phyloP scores from a whole-genome alignment of 2,329 filamentous ascomycete species.

The Endoconidiophora laricicola region DNA sequence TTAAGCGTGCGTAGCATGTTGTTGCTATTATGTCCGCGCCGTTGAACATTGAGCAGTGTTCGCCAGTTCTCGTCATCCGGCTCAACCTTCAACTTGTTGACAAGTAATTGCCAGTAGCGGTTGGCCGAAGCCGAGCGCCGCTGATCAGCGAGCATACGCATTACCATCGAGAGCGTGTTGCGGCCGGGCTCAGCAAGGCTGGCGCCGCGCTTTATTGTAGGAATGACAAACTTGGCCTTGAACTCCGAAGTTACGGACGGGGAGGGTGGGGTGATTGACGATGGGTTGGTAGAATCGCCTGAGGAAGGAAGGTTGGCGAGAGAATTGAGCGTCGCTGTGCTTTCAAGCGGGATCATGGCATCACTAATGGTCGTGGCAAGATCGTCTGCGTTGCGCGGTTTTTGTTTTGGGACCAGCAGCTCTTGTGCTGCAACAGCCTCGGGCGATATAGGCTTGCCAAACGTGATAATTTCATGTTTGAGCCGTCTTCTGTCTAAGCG shows the following conservation, averaged over 20 bases:
- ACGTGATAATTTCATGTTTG: conserved; percentile 2
- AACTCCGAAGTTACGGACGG: not conserved
- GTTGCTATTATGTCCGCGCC: conserved; percentile 46
- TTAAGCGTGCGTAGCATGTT: conserved; percentile 43
- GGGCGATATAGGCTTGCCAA: conserved; percentile 5
- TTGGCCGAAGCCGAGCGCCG: conserved; percentile 44
- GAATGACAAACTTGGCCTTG: no score
- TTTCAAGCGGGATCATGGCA: not conserved
- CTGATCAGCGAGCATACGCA: conserved; percentile 45
- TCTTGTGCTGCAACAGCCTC: conserved; percentile 5
- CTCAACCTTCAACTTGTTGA: conserved; percentile 35
- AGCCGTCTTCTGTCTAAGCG: not conserved
- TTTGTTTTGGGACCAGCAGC: not conserved
- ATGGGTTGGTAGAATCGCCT: not conserved
- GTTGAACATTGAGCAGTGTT: conserved; percentile 50
- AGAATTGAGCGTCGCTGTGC: not conserved
- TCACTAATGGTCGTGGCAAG: not conserved
- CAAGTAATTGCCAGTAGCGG: conserved; percentile 65
- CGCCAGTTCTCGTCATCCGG: conserved; percentile 61
- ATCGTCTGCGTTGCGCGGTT: not conserved
- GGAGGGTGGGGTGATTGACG: no score
- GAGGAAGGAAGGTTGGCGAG: not conserved
- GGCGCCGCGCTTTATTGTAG: conserved; percentile 6
- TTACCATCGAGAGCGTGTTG: conserved; percentile 51
- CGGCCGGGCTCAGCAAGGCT: conserved; percentile 28